phyloP scores from a whole-genome alignment of 306 rosid species.

The Sphenostylis stenocarpa region DNA sequence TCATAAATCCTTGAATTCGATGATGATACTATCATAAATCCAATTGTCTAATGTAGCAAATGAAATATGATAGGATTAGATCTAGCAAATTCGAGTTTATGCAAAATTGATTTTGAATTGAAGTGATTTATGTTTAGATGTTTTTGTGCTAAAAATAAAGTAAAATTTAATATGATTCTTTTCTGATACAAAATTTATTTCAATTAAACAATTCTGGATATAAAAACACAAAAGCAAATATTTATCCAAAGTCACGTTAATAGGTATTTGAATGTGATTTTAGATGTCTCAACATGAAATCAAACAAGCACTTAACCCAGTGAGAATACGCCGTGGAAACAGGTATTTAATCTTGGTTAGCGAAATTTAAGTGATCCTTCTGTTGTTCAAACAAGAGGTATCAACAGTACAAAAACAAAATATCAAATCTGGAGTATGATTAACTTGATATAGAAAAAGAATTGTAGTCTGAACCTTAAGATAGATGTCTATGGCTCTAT shows the following conservation, averaged over 20 bases:
- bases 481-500: constrained; percentile 89
- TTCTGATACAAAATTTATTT: too few species aligned
- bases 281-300: too few species aligned
- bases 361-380: not conserved
- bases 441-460: constrained; percentile 13
- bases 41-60: not conserved
- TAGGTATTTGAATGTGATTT: too few species aligned
- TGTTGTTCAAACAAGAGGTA: not conserved
- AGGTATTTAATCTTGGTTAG: not conserved
- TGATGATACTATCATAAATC: not conserved
- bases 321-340: not conserved
- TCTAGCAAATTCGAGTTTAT: not conserved
- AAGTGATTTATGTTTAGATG: too few species aligned
- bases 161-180: too few species aligned
- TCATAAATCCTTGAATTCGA: not conserved
- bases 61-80: not conserved
- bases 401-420: not conserved
- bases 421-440: not conserved
- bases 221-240: too few species aligned
- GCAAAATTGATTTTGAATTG: too few species aligned
- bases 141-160: too few species aligned
- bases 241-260: too few species aligned
- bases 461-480: constrained; percentile 65
- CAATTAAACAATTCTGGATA: too few species aligned
- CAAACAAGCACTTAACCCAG: too few species aligned